Evolutionary conservation across 805 yeast species (phyloP), one percentile per base, ranked within the genome.

Genomic region (Blastobotrys mokoenaii): DNA sequence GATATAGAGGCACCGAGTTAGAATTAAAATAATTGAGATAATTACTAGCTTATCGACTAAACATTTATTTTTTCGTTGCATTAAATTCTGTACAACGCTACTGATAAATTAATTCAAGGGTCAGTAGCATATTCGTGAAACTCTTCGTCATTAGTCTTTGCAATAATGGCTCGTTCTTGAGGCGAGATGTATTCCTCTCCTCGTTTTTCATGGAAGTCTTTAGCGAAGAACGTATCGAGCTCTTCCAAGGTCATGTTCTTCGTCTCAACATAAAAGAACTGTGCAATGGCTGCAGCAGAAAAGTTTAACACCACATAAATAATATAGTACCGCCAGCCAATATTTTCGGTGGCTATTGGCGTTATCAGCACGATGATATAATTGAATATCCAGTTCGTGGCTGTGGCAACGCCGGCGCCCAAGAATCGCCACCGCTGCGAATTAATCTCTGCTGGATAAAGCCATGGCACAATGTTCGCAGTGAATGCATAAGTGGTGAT

Each of bases 191-290:
- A 22, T 8, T 22, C 27, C 27, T 22, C 27, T 5, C 27, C 27
- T 22, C 27, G 27, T 8, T 22, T 22, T 8, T 22, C 27, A 22
- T 22, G 27, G 27, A 22, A 22, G 27, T 22, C 35, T 11, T 32
- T 12, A 6, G 16, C 38, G 22, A 60, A 60, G 45, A 82, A 78
- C 58, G 78, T 76, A 59, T 81, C 87, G 61, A 82, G 75, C 59
- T 80, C 84, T 63, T 81, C 88, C 62, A 82, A 71, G 30, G 82
- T 70, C 59, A 84, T 74, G 43, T 84, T 84, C 20, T 81, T 77
- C 31, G 87, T 80, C 66, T 82, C 88, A 33, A 87, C 87, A 61
- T 79, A 82, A 61, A 72, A 74, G 65, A 80, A 72, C 70, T 67
- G 78, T 48, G 76, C 76, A 47, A 79, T 65, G 25, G 84, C 83